These are phyloP conservation scores for Clitopilus hobsonii DNA, from an alignment of 768 basidiomycete species.

Conservation along the genomic window DNA sequence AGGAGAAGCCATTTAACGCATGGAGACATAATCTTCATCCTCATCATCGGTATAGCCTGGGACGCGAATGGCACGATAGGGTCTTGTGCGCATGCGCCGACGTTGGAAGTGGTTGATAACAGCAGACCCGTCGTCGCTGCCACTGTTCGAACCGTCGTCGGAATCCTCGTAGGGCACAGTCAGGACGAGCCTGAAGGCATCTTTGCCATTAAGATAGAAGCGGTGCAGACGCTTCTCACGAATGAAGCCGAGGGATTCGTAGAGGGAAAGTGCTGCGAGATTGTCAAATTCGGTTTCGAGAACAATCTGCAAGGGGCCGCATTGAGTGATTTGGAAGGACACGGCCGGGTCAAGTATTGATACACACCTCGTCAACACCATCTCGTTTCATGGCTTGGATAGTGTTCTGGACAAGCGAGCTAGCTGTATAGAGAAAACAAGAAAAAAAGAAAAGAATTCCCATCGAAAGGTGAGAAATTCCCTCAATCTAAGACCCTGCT, in stretches of 20 bases:
- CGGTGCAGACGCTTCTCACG: constrained; percentile 91
- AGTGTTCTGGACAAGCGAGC: constrained; percentile 76
- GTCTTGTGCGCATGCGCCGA: constrained; percentile 4
- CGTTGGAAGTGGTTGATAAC: constrained; percentile 3
- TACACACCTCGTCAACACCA: constrained; percentile 81
- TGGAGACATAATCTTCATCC: constrained; percentile 29
- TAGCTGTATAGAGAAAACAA: constrained; percentile 53
- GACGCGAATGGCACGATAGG: constrained; percentile 40
- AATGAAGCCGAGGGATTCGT: constrained; percentile 91
- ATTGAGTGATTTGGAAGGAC: too few relatives aligned
- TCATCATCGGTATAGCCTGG: constrained; percentile 43
- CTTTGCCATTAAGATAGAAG: constrained; percentile 97
- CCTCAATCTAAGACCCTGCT: constrained; percentile 40
- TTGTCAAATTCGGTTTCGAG: constrained; percentile 98
- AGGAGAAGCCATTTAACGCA: constrained; percentile 19
- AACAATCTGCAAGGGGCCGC: too few relatives aligned
- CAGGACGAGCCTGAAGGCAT: constrained; percentile 83
- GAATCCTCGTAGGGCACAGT: constrained; percentile 41
- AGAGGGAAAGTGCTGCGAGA: constrained; percentile 78
- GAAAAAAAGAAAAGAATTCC: constrained; percentile 32
- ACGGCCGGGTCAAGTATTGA: constrained; percentile 3
- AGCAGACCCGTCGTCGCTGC: constrained; percentile 6
- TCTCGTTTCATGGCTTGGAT: constrained; percentile 78
- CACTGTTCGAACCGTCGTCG: constrained; percentile 27
- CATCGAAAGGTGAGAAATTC: constrained; percentile 40